phyloP scores from a whole-genome alignment of 352 stramenopile species.

The Globisporangium sylvaticum region DNA sequence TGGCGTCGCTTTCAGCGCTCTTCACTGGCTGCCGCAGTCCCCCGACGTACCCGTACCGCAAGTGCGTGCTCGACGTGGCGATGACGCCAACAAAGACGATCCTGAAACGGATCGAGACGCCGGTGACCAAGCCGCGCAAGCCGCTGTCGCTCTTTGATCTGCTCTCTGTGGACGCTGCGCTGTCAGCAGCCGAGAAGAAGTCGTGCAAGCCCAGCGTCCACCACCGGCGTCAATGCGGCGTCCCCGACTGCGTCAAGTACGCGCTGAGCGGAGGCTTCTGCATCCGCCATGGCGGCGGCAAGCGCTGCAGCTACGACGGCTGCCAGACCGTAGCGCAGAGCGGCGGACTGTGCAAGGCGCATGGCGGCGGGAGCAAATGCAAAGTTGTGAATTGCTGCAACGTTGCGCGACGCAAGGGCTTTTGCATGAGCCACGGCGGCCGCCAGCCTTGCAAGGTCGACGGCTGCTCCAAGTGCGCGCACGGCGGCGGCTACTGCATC shows the following conservation, averaged over 20 bases:
- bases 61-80: conserved; percentile 25
- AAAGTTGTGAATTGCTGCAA: conserved; percentile 46
- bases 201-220: conserved; percentile 19
- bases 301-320: conserved; percentile 52
- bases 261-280: conserved; percentile 67
- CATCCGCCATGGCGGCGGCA: conserved; percentile 71
- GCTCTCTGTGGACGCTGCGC: conserved; percentile 29
- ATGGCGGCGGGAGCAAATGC: conserved; percentile 83
- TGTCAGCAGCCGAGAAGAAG: conserved; percentile 1
- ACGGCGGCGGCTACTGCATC: conserved; percentile 77
- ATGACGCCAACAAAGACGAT: conserved; percentile 30
- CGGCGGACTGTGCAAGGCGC: conserved; percentile 76
- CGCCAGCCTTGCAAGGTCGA: conserved; percentile 72
- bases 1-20: neutral
- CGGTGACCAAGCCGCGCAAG: conserved; percentile 30
- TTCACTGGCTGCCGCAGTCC: neutral
- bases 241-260: conserved; percentile 58
- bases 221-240: conserved; percentile 58
- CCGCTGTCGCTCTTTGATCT: conserved; percentile 51
- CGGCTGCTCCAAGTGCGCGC: conserved; percentile 65
- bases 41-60: conserved; percentile 15
- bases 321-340: conserved; percentile 76
- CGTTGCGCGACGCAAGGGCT: conserved; percentile 63
- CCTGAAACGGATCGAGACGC: conserved; percentile 10
- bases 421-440: conserved; percentile 72